Percentiles rank a stretch among this genome's conserved stretches.
Evolutionary conservation across 495 filamentous ascomycete genomes (phyloP).

Genomic region (Penicillium cataractarum): DNA sequence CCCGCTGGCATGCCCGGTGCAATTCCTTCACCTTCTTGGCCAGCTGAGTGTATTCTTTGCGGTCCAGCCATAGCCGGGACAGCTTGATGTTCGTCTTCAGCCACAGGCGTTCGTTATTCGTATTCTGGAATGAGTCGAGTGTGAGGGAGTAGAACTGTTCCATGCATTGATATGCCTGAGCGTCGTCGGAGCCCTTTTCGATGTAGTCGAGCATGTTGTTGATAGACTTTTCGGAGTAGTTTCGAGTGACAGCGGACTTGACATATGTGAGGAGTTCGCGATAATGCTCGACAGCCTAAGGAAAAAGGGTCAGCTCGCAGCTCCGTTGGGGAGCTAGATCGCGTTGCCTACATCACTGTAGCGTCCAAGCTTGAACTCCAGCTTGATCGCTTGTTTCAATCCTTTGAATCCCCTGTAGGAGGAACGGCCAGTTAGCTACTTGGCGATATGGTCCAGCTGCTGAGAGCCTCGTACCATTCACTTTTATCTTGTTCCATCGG

Average conservation of each 20-base stretch:
- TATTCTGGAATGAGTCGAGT: slow-evolving; percentile 91
- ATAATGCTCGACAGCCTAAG: slow-evolving; percentile 94
- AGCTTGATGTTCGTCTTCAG: slow-evolving; percentile 98
- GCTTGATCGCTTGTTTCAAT: slow-evolving; percentile 95
- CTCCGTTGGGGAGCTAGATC: neutral
- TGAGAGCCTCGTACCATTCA: slow-evolving; percentile 68
- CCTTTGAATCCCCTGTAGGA: slow-evolving; percentile 85
- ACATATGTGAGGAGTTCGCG: slow-evolving; percentile 95
- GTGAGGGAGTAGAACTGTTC: slow-evolving; percentile 95
- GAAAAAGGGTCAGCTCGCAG: neutral
- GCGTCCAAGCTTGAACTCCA: slow-evolving; percentile 85
- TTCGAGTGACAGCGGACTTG: slow-evolving; percentile 93
- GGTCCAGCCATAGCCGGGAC: slow-evolving; percentile 84
- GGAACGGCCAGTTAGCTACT: slow-evolving; percentile 22
- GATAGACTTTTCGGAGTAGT: slow-evolving; percentile 98
- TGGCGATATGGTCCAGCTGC: neutral
- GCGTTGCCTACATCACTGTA: slow-evolving; percentile 72
- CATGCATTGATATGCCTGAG: slow-evolving; percentile 80
- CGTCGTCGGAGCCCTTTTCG: slow-evolving; percentile 86
- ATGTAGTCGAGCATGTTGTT: slow-evolving; percentile 99
- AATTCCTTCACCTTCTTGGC: slow-evolving; percentile 85
- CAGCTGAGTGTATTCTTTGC: slow-evolving; percentile 82
- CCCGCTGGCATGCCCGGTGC: slow-evolving; percentile 84
- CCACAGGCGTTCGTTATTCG: slow-evolving; percentile 97
- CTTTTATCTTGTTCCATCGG: slow-evolving; percentile 86